phyloP scores from a whole-genome alignment of 2,329 filamentous ascomycete species.

The Lecanosticta acicola region DNA sequence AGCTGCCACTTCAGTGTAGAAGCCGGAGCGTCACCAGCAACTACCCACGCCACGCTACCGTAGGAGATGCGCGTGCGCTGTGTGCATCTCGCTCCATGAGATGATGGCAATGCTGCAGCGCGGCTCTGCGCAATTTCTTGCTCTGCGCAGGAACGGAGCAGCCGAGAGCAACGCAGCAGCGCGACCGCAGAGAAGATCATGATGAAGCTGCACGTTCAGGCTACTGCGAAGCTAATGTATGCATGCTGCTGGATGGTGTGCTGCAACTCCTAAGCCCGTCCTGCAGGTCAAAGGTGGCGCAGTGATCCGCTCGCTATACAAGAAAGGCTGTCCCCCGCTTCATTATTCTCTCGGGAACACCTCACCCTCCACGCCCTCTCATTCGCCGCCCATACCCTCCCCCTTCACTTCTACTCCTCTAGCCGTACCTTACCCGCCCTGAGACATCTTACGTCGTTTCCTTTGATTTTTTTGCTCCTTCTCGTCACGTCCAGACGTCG shows the following conservation, averaged over 20 bases:
- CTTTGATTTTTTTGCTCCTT: constrained; percentile 19
- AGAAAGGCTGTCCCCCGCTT: constrained; percentile 8
- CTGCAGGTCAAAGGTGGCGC: constrained; percentile 14
- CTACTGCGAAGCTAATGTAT: constrained; percentile 25
- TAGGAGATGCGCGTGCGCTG: constrained; percentile 9
- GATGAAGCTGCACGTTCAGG: constrained; percentile 11
- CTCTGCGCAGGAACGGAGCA: constrained; percentile 9
- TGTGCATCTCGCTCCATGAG: constrained; percentile 11
- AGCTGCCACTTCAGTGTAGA: constrained; percentile 16
- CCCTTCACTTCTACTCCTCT: constrained; percentile 20
- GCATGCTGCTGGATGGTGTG: constrained; percentile 18
- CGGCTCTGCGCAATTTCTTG: constrained; percentile 16
- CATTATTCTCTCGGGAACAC: not conserved
- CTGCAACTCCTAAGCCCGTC: constrained; percentile 19
- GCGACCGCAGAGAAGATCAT: constrained; percentile 16
- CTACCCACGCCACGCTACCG: constrained; percentile 15
- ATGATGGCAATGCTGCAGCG: constrained; percentile 15
- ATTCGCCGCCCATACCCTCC: constrained; percentile 22
- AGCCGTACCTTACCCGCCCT: constrained; percentile 9
- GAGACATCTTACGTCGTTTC: constrained; percentile 28
- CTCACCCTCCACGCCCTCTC: constrained; percentile 17
- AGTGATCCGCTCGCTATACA: constrained; percentile 8
- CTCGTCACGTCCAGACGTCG: constrained; percentile 18
- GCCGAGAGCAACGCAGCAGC: constrained; percentile 13
- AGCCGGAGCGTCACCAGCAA: too few relatives aligned